phyloP scores from a whole-genome alignment of 768 basidiomycete genomes.

The Rhodotorula kratochvilovae region DNA sequence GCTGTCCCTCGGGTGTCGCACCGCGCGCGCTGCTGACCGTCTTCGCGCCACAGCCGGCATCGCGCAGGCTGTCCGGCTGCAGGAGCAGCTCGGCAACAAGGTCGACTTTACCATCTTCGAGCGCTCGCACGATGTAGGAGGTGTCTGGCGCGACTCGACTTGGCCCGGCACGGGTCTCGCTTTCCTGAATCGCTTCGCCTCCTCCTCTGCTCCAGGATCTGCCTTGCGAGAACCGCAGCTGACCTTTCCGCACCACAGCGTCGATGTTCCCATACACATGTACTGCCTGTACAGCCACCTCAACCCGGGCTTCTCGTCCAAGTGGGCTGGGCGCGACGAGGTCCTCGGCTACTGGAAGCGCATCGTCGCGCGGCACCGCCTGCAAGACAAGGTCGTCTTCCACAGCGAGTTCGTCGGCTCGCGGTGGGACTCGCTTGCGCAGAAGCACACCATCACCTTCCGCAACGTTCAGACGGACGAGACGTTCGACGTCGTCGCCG shows the following conservation, averaged over 20 bases:
- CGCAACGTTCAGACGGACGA: constrained; percentile 50
- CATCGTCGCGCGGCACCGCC: constrained; percentile 47
- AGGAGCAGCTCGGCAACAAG: constrained; percentile 26
- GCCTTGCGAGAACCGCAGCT: not conserved
- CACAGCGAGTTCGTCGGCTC: constrained; percentile 51
- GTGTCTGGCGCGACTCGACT: constrained; percentile 30
- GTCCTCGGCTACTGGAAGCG: constrained; percentile 15
- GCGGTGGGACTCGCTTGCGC: constrained; percentile 53
- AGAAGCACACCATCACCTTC: constrained; percentile 53
- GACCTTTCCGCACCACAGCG: not conserved
- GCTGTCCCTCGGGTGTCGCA: fast-evolving
- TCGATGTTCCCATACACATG: constrained; percentile 29
- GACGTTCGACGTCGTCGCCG: constrained; percentile 49
- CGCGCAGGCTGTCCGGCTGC: constrained; percentile 35
- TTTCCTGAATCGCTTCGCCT: no score
- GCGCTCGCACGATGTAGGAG: constrained; percentile 20
- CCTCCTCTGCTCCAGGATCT: not conserved
- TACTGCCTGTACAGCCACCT: constrained; percentile 32
- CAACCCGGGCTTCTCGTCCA: constrained; percentile 19
- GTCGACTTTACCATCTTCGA: constrained; percentile 33
- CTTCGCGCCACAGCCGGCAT: constrained; percentile 24
- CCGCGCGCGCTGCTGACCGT: not conserved
- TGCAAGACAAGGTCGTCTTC: constrained; percentile 52
- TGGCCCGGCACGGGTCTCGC: constrained; percentile 31
- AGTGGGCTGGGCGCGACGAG: constrained; percentile 26